Conservation (phyloP, 495 filamentous ascomycete genomes). For the Daldinia decipiens region DNA sequence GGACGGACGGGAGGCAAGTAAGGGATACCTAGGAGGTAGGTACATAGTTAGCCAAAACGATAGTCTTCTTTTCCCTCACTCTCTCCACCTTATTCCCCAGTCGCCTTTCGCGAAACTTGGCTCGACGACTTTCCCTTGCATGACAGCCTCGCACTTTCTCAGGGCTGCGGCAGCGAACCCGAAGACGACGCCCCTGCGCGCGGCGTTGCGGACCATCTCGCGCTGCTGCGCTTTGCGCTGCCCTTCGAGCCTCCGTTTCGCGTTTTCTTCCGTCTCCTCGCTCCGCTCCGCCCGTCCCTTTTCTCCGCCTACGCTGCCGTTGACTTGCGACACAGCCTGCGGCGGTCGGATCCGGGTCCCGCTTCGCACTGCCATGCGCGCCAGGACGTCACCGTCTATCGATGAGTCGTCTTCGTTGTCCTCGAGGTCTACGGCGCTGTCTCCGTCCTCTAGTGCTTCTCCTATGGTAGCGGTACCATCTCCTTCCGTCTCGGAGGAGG, state of each 20-base stretch:
- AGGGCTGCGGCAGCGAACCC: constrained; percentile 46
- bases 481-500: neutral
- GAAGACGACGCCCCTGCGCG: constrained; percentile 59
- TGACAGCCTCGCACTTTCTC: constrained; percentile 44
- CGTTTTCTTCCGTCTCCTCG: constrained; percentile 50
- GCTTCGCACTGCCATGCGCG: constrained; percentile 34
- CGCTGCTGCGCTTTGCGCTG: constrained; percentile 48
- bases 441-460: constrained; percentile 1
- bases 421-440: constrained; percentile 12
- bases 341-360: constrained; percentile 48
- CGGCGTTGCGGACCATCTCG: constrained; percentile 57
- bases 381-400: constrained; percentile 15
- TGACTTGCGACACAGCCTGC: constrained; percentile 53
- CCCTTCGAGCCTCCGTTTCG: constrained; percentile 34
- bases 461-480: neutral
- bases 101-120: constrained; percentile 59
- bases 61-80: constrained; percentile 7
- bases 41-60: neutral
- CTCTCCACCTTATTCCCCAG: constrained; percentile 59
- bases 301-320: constrained; percentile 57
- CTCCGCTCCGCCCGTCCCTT: constrained; percentile 54
- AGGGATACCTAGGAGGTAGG: too few species aligned
- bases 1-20: neutral
- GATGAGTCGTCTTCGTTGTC: constrained; percentile 12
- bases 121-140: constrained; percentile 58